These are phyloP conservation scores for Beauveria asiatica DNA, from an alignment of 2,329 filamentous ascomycete species.

Conservation along the genomic window DNA sequence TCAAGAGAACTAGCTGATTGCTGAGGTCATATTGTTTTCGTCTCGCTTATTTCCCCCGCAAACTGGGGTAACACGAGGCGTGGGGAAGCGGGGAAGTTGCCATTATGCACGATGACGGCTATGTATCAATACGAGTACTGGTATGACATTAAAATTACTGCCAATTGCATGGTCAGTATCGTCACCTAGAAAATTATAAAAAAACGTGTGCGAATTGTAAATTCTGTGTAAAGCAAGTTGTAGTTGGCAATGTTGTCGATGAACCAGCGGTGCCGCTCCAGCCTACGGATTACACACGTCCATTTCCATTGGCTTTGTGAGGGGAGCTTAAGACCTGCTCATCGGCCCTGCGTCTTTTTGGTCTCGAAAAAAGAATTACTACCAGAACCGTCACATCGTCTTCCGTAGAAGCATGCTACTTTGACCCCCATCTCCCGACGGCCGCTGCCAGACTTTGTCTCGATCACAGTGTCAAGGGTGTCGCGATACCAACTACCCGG, in stretches of 20 bases:
- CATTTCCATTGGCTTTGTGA: too few relatives aligned
- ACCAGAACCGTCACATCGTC: too few relatives aligned
- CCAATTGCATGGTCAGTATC: too few relatives aligned
- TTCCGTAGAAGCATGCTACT: too few relatives aligned
- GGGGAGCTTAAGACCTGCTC: too few relatives aligned
- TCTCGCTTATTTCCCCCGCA: constrained; percentile 5
- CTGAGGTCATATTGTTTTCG: neutral
- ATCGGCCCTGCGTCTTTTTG: too few relatives aligned
- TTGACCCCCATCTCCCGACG: neutral
- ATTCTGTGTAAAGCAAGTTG: neutral
- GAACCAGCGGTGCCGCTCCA: neutral
- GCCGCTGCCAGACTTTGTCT: neutral
- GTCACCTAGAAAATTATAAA: too few relatives aligned
- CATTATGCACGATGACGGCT: neutral
- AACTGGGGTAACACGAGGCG: neutral
- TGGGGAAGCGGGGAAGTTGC: constrained; percentile 6
- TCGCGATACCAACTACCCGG: neutral
- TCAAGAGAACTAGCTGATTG: neutral
- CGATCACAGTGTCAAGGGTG: neutral
- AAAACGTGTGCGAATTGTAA: neutral
- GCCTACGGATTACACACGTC: too few relatives aligned
- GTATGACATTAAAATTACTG: neutral
- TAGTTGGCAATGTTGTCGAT: neutral
- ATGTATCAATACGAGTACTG: neutral
- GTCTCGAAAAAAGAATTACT: too few relatives aligned